phyloP scores from a whole-genome alignment of 306 rosid genomes.

The Citrullus mucosospermus region DNA sequence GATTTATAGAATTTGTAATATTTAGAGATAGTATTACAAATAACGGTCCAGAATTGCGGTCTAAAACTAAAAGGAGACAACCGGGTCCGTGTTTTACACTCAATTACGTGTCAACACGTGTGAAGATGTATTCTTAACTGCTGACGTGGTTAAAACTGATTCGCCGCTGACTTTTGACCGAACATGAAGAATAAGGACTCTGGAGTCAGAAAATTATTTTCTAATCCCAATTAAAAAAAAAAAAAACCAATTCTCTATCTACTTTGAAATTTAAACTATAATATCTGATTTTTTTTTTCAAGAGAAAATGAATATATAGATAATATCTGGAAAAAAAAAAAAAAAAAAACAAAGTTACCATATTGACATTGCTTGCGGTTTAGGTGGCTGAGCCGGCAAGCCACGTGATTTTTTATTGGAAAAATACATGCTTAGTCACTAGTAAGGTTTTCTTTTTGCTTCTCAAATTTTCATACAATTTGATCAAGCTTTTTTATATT shows the following conservation, averaged over 20 bases:
- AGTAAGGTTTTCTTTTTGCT: too few species aligned
- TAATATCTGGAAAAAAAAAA: too few species aligned
- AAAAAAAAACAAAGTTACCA: too few species aligned
- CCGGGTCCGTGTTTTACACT: not conserved
- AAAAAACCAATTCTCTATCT: not conserved
- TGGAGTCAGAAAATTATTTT: not conserved
- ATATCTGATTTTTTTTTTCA: too few species aligned
- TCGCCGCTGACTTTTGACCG: not conserved
- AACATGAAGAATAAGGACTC: not conserved
- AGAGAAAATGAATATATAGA: too few species aligned
- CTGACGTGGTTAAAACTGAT: not conserved
- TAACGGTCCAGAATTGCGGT: not conserved
- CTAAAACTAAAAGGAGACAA: not conserved
- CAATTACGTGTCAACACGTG: not conserved
- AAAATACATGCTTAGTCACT: too few species aligned
- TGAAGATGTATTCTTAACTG: not conserved
- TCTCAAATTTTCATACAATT: too few species aligned
- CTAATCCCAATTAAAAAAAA: not conserved
- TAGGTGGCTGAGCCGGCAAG: too few species aligned
- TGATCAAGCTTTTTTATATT: too few species aligned
- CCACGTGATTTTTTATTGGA: too few species aligned
- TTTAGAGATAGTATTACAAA: not conserved
- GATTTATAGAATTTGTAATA: not conserved
- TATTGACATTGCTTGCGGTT: too few species aligned
- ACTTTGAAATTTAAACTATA: not conserved